Evolutionary conservation across 345 rosid genomes (phyloP).

Genomic region (Boechera divaricarpa): DNA sequence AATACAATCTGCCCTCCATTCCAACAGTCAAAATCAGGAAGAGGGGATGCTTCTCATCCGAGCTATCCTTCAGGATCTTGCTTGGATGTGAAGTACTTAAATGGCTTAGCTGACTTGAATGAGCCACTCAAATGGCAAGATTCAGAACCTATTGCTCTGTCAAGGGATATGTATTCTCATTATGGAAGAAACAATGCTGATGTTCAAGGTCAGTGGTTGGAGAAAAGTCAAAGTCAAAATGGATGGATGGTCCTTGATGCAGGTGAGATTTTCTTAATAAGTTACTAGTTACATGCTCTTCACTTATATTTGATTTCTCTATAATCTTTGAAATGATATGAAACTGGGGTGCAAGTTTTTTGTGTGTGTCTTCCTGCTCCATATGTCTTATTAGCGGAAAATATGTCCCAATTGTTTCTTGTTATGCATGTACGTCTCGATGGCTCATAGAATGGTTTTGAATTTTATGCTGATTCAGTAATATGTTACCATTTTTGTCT

Average conservation of each 20-base stretch:
- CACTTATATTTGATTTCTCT: conserved; percentile 8
- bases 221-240: conserved; percentile 45
- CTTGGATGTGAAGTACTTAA: conserved; percentile 40
- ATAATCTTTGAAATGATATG: conserved; percentile 2
- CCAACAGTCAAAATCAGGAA: conserved; percentile 43
- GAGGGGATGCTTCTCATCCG: conserved; percentile 23
- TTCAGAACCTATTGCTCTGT: conserved; percentile 42
- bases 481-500: conserved; percentile 1
- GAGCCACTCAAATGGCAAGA: conserved; percentile 56
- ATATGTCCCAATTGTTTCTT: neutral
- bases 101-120: conserved; percentile 55
- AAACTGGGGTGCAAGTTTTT: neutral
- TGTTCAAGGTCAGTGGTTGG: conserved; percentile 45
- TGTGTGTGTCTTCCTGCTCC: neutral
- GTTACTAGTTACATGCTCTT: conserved; percentile 21
- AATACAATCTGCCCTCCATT: conserved; percentile 3
- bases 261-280: conserved; percentile 56
- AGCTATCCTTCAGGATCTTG: conserved; percentile 47
- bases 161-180: conserved; percentile 48
- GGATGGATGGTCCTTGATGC: conserved; percentile 46
- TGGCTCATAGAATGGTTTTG: neutral
- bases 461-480: conserved; percentile 2
- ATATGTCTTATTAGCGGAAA: neutral
- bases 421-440: neutral
- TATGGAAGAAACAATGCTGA: conserved; percentile 47